phyloP scores from a whole-genome alignment of 768 basidiomycete genomes.

The Leccinum subtestaceum region DNA sequence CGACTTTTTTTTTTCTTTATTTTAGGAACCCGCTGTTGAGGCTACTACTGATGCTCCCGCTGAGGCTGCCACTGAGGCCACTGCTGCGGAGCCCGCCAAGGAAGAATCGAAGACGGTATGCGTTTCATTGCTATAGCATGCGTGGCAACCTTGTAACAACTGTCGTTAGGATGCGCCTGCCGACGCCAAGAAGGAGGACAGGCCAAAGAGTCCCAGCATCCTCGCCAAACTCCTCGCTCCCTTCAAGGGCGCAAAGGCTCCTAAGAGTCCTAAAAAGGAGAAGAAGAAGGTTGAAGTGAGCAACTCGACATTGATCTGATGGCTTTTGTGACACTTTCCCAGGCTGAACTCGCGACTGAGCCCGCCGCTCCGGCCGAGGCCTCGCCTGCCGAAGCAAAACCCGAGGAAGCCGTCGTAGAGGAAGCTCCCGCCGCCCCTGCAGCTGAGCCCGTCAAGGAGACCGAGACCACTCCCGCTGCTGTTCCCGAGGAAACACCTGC shows the following conservation, averaged over 20 bases:
- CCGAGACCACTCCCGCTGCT: conserved; percentile 52
- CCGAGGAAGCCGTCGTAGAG: conserved; percentile 38
- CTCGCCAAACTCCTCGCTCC: conserved; percentile 77
- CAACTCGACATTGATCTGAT: conserved; percentile 5
- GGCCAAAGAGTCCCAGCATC: conserved; percentile 76
- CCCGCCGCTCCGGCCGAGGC: conserved; percentile 35
- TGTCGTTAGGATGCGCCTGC: conserved; percentile 40
- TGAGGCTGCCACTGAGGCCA: conserved; percentile 30
- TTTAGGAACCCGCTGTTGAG: conserved; percentile 38
- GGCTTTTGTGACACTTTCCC: not conserved
- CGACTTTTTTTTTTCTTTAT: conserved; percentile 1
- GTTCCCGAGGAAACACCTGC: conserved; percentile 23
- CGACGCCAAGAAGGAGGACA: conserved; percentile 69
- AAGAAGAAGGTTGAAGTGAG: conserved; percentile 75
- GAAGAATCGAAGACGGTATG: conserved; percentile 45
- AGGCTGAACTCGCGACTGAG: conserved; percentile 34
- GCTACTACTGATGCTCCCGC: conserved; percentile 20
- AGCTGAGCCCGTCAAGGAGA: conserved; percentile 24
- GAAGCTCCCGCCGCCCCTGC: conserved; percentile 33
- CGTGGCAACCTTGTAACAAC: conserved; percentile 28
- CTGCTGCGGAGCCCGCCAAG: conserved; percentile 36
- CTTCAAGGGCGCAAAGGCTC: conserved; percentile 64
- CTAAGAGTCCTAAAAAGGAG: conserved; percentile 79
- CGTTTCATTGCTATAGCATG: conserved; percentile 9
- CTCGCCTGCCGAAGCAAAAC: conserved; percentile 29